phyloP scores from a whole-genome alignment of 768 basidiomycete genomes.

The Pholiota conissans region DNA sequence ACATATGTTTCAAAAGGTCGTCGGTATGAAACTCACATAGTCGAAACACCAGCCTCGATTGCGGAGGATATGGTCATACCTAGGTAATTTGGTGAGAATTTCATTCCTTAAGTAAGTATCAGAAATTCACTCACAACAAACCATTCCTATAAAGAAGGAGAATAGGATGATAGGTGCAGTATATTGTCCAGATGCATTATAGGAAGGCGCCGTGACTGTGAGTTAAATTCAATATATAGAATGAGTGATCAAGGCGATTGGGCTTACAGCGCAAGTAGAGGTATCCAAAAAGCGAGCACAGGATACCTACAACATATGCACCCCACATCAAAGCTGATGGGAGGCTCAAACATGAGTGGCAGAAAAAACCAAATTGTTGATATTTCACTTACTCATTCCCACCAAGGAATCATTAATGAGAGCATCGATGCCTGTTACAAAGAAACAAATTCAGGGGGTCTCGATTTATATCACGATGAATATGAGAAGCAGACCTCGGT shows the following conservation, averaged over 20 bases:
- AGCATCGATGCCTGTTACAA: constrained; percentile 59
- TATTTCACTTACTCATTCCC: constrained; percentile 58
- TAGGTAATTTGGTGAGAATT: constrained; percentile 23
- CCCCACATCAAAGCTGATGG: constrained; percentile 77
- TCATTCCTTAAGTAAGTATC: background rate
- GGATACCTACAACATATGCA: constrained; percentile 73
- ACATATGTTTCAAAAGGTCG: background rate
- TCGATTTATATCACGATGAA: constrained; percentile 1
- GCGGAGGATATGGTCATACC: constrained; percentile 70
- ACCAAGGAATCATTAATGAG: constrained; percentile 83
- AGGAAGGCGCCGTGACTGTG: constrained; percentile 70
- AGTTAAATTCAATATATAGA: background rate
- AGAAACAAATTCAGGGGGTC: constrained; percentile 10
- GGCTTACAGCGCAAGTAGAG: constrained; percentile 70
- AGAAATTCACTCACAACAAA: constrained; percentile 53
- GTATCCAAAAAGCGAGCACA: constrained; percentile 75
- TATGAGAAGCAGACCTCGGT: constrained; percentile 49
- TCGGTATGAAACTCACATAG: constrained; percentile 52
- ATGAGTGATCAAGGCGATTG: background rate
- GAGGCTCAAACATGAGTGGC: too few relatives aligned
- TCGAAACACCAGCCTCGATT: constrained; percentile 86
- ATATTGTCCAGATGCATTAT: constrained; percentile 74
- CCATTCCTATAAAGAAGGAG: constrained; percentile 77
- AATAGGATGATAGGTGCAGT: constrained; percentile 77
- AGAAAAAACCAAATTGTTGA: too few relatives aligned